These are phyloP conservation scores for Talaromyces atroroseus DNA, from an alignment of 2,329 filamentous ascomycete genomes.

Conservation along the genomic window DNA sequence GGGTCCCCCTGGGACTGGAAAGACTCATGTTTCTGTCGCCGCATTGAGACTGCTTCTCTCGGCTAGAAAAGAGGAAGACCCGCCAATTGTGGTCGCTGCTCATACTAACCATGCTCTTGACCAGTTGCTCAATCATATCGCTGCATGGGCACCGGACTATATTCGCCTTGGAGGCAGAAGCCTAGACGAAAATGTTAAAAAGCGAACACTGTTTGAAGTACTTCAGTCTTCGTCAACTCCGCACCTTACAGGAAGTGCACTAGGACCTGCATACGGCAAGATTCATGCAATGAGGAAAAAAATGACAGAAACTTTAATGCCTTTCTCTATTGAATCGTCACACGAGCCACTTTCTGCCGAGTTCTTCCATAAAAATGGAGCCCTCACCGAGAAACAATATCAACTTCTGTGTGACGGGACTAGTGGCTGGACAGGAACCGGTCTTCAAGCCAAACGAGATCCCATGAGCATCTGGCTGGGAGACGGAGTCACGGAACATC, in stretches of 20 bases:
- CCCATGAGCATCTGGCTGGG: constrained; percentile 55
- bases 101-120: constrained; percentile 91
- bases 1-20: constrained; percentile 74
- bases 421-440: constrained; percentile 36
- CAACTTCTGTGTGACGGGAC: constrained; percentile 54
- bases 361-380: constrained; percentile 48
- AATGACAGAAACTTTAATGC: constrained; percentile 39
- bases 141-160: constrained; percentile 58
- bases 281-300: constrained; percentile 41
- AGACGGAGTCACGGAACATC: constrained; percentile 44
- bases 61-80: constrained; percentile 52
- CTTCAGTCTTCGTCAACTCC: constrained; percentile 31
- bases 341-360: constrained; percentile 49
- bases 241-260: constrained; percentile 37
- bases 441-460: constrained; percentile 23
- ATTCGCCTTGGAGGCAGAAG: constrained; percentile 66
- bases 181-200: constrained; percentile 59
- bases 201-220: constrained; percentile 62
- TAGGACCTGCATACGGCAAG: constrained; percentile 33
- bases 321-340: constrained; percentile 33
- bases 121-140: constrained; percentile 64
- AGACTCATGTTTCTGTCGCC: constrained; percentile 74
- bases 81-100: constrained; percentile 71
- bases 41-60: constrained; percentile 61
- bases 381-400: constrained; percentile 61